These are phyloP conservation scores for Ochetophila trinervis DNA, from an alignment of 306 rosid genomes.

Conservation along the genomic window DNA sequence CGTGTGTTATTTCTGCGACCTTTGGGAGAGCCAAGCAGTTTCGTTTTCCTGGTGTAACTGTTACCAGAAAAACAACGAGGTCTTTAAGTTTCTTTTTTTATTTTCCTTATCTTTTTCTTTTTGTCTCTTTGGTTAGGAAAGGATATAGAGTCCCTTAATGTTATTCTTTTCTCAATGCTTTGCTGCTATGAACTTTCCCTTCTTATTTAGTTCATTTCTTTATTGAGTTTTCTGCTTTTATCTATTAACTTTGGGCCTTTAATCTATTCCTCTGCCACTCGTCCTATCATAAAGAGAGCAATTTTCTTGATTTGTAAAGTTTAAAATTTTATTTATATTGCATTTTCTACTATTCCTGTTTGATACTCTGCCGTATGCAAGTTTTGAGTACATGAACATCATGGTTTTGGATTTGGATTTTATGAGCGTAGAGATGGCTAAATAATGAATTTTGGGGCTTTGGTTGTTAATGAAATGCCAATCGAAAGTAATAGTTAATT, in stretches of 20 bases:
- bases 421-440: too few species aligned
- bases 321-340: not conserved
- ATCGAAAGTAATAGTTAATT: too few species aligned
- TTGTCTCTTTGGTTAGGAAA: too few species aligned
- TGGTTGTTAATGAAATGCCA: too few species aligned
- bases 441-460: too few species aligned
- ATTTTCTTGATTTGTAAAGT: not conserved
- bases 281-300: too few species aligned
- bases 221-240: too few species aligned
- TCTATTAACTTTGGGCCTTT: too few species aligned
- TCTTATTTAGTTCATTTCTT: too few species aligned
- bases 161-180: not conserved
- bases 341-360: not conserved
- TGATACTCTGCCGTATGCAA: not conserved
- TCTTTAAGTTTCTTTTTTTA: not conserved
- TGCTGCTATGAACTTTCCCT: not conserved
- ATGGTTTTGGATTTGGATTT: too few species aligned
- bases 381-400: not conserved
- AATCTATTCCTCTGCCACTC: too few species aligned
- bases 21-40: conserved; percentile 20
- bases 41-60: conserved; percentile 19
- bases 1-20: conserved; percentile 15
- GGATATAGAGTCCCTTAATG: not conserved
- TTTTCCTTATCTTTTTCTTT: not conserved
- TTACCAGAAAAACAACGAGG: conserved; percentile 19